Base-by-base conservation (phyloP, 2,329 filamentous ascomycete species). In the Bipolaris cookei region DNA sequence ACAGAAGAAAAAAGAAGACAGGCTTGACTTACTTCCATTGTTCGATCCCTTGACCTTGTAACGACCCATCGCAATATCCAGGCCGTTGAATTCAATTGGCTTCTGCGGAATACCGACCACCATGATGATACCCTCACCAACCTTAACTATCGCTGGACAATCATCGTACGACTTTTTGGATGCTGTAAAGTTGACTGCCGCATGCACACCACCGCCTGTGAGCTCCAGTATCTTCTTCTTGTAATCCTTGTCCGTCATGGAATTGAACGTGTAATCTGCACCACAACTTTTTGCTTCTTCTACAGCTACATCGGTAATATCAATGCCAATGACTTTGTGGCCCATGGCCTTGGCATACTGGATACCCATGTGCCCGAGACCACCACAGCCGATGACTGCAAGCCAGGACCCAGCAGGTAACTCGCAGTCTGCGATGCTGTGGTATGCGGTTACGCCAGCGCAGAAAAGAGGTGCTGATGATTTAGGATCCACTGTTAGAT, bases 341-440 rank as follows among this genome's bases (percentile, higher is more conserved):
- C 70, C 68, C 70, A 73, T 73, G 21, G 69, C 71, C 54, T 74
- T 72, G 20, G 71, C 68, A 51, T 74, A 72, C 49, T 71, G 69
- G 37, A 73, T 65, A 16, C 70, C 69, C 46, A 75, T 55, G 45
- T 75, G 72, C 3, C 72, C 72, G 13, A 75, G 60, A 3, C 72
- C 72, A 39, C 70, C 69, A 43, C 70, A 73, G 2, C 70, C 70
- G 11, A 73, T 62, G 13, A 71, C 54, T 2, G 68, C 69, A 39
- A 73, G 56, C 70, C 70, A 73, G 47, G 71, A 64, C 2, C 70
- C 69, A 14, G 65, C 50, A 20, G 70, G 47, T 7, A 72, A 61
- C 41, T 64, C 61, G 51, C 69, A 72, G 52, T 72, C 68, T 48
- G 68, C 61, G 8, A 73, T 70, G 5, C 68, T 63, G 45, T 73